Conservation (phyloP, 306 rosid species). For the Ammopiptanthus mongolicus region DNA sequence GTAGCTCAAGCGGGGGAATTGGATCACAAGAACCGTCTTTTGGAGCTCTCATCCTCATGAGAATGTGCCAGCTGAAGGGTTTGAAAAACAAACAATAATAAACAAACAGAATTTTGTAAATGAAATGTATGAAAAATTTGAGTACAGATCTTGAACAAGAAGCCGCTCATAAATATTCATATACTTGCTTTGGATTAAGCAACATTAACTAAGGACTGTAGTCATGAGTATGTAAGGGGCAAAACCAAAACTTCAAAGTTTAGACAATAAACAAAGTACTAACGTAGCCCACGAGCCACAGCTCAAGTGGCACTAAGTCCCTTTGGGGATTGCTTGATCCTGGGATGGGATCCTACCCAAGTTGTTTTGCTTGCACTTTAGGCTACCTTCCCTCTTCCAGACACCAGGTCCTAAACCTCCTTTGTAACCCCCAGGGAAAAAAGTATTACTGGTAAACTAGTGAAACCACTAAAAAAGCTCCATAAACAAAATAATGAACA, state of each 20-base stretch:
- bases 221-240: neutral
- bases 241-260: neutral
- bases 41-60: constrained; percentile 91
- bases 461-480: neutral
- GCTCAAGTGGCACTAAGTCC: neutral
- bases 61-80: constrained; percentile 72
- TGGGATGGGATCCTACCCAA: neutral
- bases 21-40: constrained; percentile 75
- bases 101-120: neutral
- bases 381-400: neutral
- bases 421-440: neutral
- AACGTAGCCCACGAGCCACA: neutral
- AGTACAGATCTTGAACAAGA: neutral
- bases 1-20: constrained; percentile 90
- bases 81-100: constrained; percentile 24
- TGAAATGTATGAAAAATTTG: neutral
- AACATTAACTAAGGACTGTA: neutral
- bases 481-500: neutral
- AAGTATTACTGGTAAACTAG: neutral
- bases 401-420: neutral
- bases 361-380: neutral
- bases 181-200: neutral
- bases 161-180: neutral
- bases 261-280: neutral
- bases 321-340: neutral